Evolutionary conservation across 179 eudicot species (phyloP).

Genomic region (Sideroxylon spinosum): DNA sequence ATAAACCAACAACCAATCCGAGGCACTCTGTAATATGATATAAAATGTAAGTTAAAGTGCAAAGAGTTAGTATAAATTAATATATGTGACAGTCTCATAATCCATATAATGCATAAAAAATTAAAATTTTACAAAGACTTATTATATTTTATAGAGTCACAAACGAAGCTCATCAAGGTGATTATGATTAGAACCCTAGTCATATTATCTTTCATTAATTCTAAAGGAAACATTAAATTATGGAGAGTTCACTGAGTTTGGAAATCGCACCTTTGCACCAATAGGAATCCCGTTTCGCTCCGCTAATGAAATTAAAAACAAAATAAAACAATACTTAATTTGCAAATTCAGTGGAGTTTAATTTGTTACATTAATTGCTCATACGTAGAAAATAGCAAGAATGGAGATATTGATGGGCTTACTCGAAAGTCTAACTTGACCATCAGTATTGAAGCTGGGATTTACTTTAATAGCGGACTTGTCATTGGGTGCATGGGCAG

Average conservation of each 20-base stretch:
- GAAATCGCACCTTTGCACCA: conserved; percentile 1
- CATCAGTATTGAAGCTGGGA: conserved; percentile 4
- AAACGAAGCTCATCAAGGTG: too few relatives aligned
- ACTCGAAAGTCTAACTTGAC: not conserved
- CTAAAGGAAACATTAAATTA: too few relatives aligned
- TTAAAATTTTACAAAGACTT: too few relatives aligned
- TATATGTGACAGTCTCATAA: too few relatives aligned
- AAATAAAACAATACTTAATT: not conserved
- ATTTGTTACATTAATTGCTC: too few relatives aligned
- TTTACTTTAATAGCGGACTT: too few relatives aligned
- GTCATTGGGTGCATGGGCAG: not conserved
- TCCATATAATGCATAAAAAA: too few relatives aligned
- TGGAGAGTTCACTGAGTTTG: not conserved
- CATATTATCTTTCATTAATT: too few relatives aligned
- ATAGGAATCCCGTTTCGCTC: conserved; percentile 10
- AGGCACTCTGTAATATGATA: conserved; percentile 6
- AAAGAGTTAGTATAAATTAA: not conserved
- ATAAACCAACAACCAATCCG: conserved; percentile 8
- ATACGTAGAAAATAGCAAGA: not conserved
- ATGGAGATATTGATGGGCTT: not conserved
- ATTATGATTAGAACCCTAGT: too few relatives aligned
- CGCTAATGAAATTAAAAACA: not conserved
- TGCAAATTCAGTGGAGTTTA: too few relatives aligned
- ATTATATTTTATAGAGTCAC: too few relatives aligned
- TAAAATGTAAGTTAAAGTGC: too few relatives aligned